Evolutionary conservation across 2,329 filamentous ascomycete species (phyloP), one percentile per base, ranked within the genome.

Genomic region (Curvularia sp.): DNA sequence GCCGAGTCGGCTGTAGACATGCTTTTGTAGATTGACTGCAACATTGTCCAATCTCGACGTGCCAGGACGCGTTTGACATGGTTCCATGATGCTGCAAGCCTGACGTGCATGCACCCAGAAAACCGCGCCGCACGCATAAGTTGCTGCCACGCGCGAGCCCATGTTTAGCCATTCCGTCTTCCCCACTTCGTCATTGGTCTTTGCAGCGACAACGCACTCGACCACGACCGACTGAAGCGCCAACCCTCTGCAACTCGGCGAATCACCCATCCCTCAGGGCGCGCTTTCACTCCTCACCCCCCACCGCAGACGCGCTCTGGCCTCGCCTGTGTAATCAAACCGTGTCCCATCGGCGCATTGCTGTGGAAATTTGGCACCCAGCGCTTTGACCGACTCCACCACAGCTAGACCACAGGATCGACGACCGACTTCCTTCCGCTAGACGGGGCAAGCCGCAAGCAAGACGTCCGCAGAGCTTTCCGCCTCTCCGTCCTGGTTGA

Each of bases 321-420:
- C 55, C 56, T 55, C 47, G 64, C 62, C 55, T 49, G 61, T 62
- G 60, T 47, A 59, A 60, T 62, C 55, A 60, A 61, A 59, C 61
- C 55, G 53, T 64, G 56, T 59, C 57, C 48, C 55, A 56, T 58
- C 59, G 56, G 63, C 54, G 63, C 64, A 65, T 70, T 72, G 65
- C 59, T 55, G 58, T 53, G 62, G 61, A 66, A 49, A 56, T 58
- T 60, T 55, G 62, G 38, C 39, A 47, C 53, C 58, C 57, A 68
- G 65, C 72, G 73, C 72, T 71, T 73, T 68, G 67, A 73, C 71
- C 69, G 64, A 62, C 65, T 66, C 65, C 62, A 64, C 66, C n/a
- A 12, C 42, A 44, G 26, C 42, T 65, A 57, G 35, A 54, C 63
- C 57, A 55, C 47, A 46, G 35, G 44, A 49, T 55, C 43, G 50